These are phyloP conservation scores for Quercus gilva DNA, from an alignment of 306 rosid genomes.

Conservation along the genomic window DNA sequence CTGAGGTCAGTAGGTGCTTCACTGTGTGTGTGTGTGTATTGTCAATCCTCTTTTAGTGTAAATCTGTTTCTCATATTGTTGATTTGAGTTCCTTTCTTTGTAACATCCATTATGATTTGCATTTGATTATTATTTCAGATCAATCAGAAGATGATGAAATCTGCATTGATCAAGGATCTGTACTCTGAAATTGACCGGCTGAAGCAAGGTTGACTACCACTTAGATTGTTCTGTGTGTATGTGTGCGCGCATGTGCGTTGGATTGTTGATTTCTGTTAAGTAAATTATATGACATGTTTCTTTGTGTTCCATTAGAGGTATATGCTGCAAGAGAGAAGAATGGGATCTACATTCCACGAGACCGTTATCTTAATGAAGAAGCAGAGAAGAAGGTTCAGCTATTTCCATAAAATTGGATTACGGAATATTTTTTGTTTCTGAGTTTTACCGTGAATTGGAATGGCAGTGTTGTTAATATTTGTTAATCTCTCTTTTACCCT, in stretches of 20 bases:
- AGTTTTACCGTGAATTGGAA: constrained; percentile 14
- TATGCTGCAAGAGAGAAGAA: constrained; percentile 99
- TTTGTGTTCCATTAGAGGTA: constrained; percentile 57
- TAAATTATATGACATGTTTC: constrained; percentile 12
- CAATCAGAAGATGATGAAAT: constrained; percentile 99
- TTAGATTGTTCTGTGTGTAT: constrained; percentile 11
- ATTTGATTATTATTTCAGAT: constrained; percentile 50
- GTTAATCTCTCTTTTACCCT: constrained; percentile 15
- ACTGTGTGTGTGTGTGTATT: background rate
- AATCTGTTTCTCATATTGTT: background rate
- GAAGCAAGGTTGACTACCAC: constrained; percentile 74
- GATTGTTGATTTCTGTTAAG: constrained; percentile 9
- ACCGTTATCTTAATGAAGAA: constrained; percentile 94
- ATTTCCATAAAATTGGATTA: background rate
- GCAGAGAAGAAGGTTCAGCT: constrained; percentile 88
- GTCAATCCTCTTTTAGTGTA: background rate
- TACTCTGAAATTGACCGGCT: constrained; percentile 94
- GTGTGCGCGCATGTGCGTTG: background rate
- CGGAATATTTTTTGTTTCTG: background rate
- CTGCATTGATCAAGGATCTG: constrained; percentile 95
- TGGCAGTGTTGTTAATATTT: constrained; percentile 10
- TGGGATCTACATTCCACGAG: constrained; percentile 98
- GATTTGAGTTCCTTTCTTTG: background rate
- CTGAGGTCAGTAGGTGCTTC: constrained; percentile 71
- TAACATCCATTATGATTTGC: constrained; percentile 24